Evolutionary conservation across 139 green algal species (phyloP).

Genomic region (Closterium sp.): DNA sequence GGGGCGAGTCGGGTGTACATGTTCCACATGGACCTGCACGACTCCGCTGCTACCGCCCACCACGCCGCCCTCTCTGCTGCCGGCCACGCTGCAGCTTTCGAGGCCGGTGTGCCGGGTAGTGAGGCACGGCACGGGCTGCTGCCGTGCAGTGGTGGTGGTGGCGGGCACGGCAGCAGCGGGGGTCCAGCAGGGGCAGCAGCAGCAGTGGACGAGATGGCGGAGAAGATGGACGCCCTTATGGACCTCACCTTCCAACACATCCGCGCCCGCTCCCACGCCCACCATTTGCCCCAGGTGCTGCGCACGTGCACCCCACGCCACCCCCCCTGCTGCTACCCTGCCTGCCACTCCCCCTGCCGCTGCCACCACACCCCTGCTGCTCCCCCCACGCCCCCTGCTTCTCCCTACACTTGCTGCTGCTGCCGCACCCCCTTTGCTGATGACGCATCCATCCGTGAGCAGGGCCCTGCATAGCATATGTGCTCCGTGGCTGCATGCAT

Average conservation of each 20-base stretch:
- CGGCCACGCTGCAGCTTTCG: not conserved
- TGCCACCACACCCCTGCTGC: too few relatives aligned
- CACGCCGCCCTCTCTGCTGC: not conserved
- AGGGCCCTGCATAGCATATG: too few relatives aligned
- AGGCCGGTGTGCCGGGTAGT: not conserved
- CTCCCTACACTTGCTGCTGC: too few relatives aligned
- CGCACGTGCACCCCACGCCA: too few relatives aligned
- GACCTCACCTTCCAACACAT: slow-evolving; percentile 77
- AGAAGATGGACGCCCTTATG: slow-evolving; percentile 90
- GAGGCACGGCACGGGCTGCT: not conserved
- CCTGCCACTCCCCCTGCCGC: too few relatives aligned
- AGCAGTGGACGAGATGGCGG: slow-evolving; percentile 60
- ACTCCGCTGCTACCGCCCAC: slow-evolving; percentile 38
- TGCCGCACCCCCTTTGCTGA: too few relatives aligned
- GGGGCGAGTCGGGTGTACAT: slow-evolving; percentile 15
- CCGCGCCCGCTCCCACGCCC: slow-evolving; percentile 26
- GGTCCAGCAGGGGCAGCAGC: slow-evolving; percentile 35
- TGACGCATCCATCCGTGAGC: too few relatives aligned
- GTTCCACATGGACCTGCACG: slow-evolving; percentile 56
- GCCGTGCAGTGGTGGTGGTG: not conserved
- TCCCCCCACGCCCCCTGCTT: too few relatives aligned
- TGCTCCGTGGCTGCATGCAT: too few relatives aligned
- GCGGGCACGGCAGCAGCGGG: not conserved
- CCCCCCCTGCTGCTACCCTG: too few relatives aligned
- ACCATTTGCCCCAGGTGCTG: not conserved